Evolutionary conservation across 2,329 filamentous ascomycete species (phyloP), one percentile per base, ranked within the genome.

Genomic region (Triangularia setosa): DNA sequence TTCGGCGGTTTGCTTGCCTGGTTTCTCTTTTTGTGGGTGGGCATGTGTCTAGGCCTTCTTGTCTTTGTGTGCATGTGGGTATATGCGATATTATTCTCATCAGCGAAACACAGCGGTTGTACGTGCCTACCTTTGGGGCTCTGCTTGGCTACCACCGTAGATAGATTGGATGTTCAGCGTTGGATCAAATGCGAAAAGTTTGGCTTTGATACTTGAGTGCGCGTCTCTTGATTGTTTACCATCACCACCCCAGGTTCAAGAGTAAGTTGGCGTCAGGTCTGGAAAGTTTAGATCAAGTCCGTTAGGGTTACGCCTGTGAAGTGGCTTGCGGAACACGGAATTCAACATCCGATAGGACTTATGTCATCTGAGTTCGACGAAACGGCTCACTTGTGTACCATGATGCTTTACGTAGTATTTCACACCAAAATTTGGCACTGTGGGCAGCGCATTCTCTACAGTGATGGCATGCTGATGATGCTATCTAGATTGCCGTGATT

Each of bases 121-220:
- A 48, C 21, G 40, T 48, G 40, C 12, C 40, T 48, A 48, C 40
- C 40, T 48, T 48, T 21, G 11, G 40, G 40, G 52, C 52, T 40
- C n/a, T 24, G 52, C 25, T 28, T 55, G 21, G 52, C 8, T 55
- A 16, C 23, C 12, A n/a, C 40, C 58, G 40, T 60, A 60, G 58
- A 30, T 60, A 60, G 40, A 60, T 60, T 60, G 58, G 40, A 53
- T 60, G 23, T 53, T 52, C 25, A 60, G 58, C 40, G 58, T 60
- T 60, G 33, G 33, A 14, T 52, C 40, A 33, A 60, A 60, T 60
- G 58, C 58, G 8, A 48, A 60, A 60, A 60, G 58, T 52, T 60
- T 60, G 58, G 23, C n/a, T 60, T 60, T 60, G 40, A 14, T 21
- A 11, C 35, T 28, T 59, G 2, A 24, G 23, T 52, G 52, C 25